These are phyloP conservation scores for Taxawa tesnikishii DNA, from an alignment of 2,329 filamentous ascomycete genomes.

Conservation along the genomic window DNA sequence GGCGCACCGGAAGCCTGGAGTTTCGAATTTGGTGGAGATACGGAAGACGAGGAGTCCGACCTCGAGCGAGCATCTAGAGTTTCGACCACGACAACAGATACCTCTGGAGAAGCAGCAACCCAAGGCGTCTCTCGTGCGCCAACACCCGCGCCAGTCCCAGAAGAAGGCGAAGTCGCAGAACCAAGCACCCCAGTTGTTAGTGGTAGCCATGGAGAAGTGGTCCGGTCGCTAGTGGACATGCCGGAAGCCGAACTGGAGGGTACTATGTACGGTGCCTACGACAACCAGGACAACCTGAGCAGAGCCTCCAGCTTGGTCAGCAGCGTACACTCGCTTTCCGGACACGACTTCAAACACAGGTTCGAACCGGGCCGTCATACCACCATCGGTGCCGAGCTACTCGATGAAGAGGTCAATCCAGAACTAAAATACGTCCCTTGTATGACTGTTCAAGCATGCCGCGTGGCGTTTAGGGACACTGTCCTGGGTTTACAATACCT, in stretches of 20 bases:
- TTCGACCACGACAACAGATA: slow-evolving; percentile 18
- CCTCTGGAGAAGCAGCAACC: slow-evolving; percentile 2
- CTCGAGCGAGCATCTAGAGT: slow-evolving; percentile 22
- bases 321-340: slow-evolving; percentile 33
- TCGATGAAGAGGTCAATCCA: slow-evolving; percentile 60
- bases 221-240: no score
- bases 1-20: slow-evolving; percentile 62
- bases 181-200: slow-evolving; percentile 1
- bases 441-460: slow-evolving; percentile 73
- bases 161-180: neutral
- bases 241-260: slow-evolving; percentile 66
- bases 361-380: slow-evolving; percentile 16
- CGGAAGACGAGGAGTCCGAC: slow-evolving; percentile 36
- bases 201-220: slow-evolving; percentile 2
- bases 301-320: slow-evolving; percentile 72
- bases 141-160: slow-evolving; percentile 1
- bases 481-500: slow-evolving; percentile 89
- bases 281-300: slow-evolving; percentile 24
- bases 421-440: slow-evolving; percentile 90
- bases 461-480: slow-evolving; percentile 81
- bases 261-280: slow-evolving; percentile 65
- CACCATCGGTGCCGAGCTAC: slow-evolving; percentile 24
- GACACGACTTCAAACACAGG: slow-evolving; percentile 21
- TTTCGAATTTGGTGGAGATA: slow-evolving; percentile 61
- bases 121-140: slow-evolving; percentile 4